Percentiles rank a stretch among this genome's conserved stretches.
These are phyloP conservation scores for Ogataea trehaloabstinens DNA, from an alignment of 805 yeast species.

Conservation along the genomic window DNA sequence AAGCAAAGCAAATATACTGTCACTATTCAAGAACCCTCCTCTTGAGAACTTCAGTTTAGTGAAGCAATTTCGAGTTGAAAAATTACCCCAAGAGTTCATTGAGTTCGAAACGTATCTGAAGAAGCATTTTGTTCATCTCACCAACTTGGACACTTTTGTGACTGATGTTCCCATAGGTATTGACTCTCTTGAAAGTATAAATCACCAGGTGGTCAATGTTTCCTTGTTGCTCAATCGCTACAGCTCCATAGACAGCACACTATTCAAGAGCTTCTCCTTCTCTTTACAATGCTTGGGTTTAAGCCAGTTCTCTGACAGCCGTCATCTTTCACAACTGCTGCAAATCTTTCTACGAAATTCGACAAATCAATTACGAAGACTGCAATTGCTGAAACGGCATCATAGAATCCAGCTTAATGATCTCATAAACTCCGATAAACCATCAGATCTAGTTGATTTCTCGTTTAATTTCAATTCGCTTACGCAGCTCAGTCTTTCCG, in stretches of 20 bases:
- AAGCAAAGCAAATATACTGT: conserved; percentile 14
- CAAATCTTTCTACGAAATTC: not conserved
- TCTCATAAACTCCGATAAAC: conserved; percentile 9
- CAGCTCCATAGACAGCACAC: not conserved
- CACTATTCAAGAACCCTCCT: conserved; percentile 5
- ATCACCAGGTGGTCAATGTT: conserved; percentile 4
- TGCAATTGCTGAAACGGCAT: conserved; percentile 9
- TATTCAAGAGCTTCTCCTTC: not conserved
- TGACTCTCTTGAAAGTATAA: conserved; percentile 10
- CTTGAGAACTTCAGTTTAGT: conserved; percentile 10
- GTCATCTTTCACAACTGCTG: conserved; percentile 3
- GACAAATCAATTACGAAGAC: not conserved
- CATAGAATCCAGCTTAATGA: conserved; percentile 13
- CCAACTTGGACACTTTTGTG: conserved; percentile 3
- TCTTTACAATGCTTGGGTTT: conserved; percentile 9
- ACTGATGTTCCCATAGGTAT: conserved; percentile 15
- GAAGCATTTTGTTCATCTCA: conserved; percentile 3
- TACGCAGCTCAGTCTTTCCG: conserved; percentile 11
- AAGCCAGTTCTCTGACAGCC: conserved; percentile 13
- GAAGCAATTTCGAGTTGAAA: conserved; percentile 14
- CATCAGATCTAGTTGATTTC: conserved; percentile 3
- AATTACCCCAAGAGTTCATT: conserved; percentile 27
- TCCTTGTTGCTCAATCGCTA: conserved; percentile 8
- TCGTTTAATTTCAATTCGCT: conserved; percentile 1
- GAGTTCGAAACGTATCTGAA: conserved; percentile 23